Percentiles rank a stretch among this genome's conserved stretches.
These are phyloP conservation scores for Beauveria asiatica DNA, from an alignment of 2,329 filamentous ascomycete genomes.

Conservation along the genomic window DNA sequence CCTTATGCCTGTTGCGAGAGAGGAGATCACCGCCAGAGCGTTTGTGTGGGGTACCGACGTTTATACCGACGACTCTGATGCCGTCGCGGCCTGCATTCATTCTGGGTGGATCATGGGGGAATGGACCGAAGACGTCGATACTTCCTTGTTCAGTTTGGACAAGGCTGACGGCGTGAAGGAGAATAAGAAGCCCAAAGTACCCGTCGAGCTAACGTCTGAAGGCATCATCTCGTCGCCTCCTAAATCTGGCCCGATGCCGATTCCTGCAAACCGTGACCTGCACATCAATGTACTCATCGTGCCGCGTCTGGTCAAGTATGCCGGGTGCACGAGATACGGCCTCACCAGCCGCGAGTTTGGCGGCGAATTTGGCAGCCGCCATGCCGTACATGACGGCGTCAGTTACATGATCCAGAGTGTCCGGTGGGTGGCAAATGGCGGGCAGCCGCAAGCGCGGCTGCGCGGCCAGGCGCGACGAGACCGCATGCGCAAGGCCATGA, in stretches of 20 bases:
- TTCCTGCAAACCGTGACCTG: conserved; percentile 64
- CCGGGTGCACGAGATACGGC: conserved; percentile 66
- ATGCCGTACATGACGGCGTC: conserved; percentile 65
- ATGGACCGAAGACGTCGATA: conserved; percentile 72
- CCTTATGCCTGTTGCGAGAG: conserved; percentile 58
- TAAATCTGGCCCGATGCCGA: conserved; percentile 50
- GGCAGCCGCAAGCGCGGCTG: conserved; percentile 46
- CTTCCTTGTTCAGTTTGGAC: conserved; percentile 53
- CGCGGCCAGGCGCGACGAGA: conserved; percentile 48
- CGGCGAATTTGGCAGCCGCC: conserved; percentile 35
- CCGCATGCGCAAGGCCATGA: conserved; percentile 47
- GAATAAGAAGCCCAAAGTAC: conserved; percentile 22
- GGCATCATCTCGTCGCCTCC: conserved; percentile 46
- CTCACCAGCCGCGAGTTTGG: conserved; percentile 76
- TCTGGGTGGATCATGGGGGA: conserved; percentile 86
- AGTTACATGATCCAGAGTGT: conserved; percentile 79
- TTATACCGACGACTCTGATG: conserved; percentile 93
- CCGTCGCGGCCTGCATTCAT: conserved; percentile 87
- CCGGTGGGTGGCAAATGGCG: conserved; percentile 76
- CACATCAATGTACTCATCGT: conserved; percentile 83
- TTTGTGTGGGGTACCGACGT: conserved; percentile 90
- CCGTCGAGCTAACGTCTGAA: conserved; percentile 28
- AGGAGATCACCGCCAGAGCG: conserved; percentile 73
- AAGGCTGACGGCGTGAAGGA: conserved; percentile 24
- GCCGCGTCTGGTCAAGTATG: conserved; percentile 69